Evolutionary conservation across 495 filamentous ascomycete genomes (phyloP), one percentile per base, ranked within the genome.

Genomic region (Pseudoneurospora amorphoporcata): DNA sequence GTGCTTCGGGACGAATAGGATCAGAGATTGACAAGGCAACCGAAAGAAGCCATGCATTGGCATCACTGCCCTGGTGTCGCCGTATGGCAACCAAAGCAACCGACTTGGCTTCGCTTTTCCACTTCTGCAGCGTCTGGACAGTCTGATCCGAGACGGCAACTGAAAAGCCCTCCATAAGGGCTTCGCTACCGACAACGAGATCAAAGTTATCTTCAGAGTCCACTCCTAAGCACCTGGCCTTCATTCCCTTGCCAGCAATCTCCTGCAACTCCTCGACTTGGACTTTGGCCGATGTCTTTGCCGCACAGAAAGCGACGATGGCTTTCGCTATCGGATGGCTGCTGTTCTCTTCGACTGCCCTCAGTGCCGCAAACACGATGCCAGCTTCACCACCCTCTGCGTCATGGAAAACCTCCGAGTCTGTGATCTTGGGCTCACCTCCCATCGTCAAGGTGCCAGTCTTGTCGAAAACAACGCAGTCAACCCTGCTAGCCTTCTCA

Each of bases 401-500:
- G 1, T 73, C 76, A 5, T 83, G 68, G 17, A 78, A 76, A 38
- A 90, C 74, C 74, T 90, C 84, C 71, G 90, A 87, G 65, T 96
- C 91, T 0, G 93, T 92, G 35, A 98, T 90, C 9, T 82, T 90
- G 0, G 94, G 89, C 70, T 94, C 90, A 41, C 92, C 93, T 42
- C 95, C 95, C 75, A 92, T 83, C 0, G 95, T 98, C 68, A 98
- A 82, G 2, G 95, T 98, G 0, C 95, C 95, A 0, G 95, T 98
- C 84, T 98, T 98, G 83, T 98, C 95, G 76, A 98, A 98, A 16
- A 98, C 93, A 29, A 98, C 89, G 71, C 90, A 90, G 78, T 96
- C 92, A 8, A 98, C 85, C 4, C 86, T 86, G 74, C 93, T 96
- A 12, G 95, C 94, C 82, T 96, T 94, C 80, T 98, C 92, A 76